A percentile compares a stretch with the other conserved stretches of the same genome.
Conservation (phyloP, 192 early-diverging fungal species). For the Coemansia sp. region DNA sequence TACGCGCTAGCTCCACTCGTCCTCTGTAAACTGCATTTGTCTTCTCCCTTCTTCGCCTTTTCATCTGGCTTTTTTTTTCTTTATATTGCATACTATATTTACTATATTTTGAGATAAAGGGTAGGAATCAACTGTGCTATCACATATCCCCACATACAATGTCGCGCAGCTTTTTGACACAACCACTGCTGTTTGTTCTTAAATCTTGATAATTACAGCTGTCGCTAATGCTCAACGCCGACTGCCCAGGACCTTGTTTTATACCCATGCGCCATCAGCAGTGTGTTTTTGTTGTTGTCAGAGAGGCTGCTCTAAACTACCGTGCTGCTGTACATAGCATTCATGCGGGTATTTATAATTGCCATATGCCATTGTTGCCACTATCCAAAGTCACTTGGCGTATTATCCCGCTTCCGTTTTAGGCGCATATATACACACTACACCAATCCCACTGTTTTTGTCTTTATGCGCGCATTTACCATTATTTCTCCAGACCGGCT, state of each 20-base stretch:
- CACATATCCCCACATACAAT: background rate
- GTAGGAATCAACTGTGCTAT: background rate
- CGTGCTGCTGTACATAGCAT: background rate
- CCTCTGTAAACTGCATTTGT: background rate
- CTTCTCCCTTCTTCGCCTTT: background rate
- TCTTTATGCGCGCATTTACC: background rate
- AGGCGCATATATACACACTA: background rate
- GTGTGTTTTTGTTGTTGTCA: background rate
- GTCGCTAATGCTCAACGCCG: background rate
- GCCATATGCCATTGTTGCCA: background rate
- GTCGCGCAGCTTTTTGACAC: background rate
- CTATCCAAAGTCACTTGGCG: background rate
- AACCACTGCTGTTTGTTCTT: background rate
- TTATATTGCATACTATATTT: background rate
- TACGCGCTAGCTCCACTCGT: background rate
- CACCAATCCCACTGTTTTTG: background rate
- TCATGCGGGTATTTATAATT: background rate
- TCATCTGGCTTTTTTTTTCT: background rate
- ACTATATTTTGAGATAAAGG: background rate
- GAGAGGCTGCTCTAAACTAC: background rate
- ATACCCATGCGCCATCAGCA: background rate
- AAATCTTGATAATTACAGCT: background rate
- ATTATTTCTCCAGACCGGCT: background rate
- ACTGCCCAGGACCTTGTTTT: background rate
- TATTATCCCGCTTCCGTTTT: background rate